These are phyloP conservation scores for Ilyonectria mors-panacis DNA, from an alignment of 2,329 filamentous ascomycete genomes.

Conservation along the genomic window DNA sequence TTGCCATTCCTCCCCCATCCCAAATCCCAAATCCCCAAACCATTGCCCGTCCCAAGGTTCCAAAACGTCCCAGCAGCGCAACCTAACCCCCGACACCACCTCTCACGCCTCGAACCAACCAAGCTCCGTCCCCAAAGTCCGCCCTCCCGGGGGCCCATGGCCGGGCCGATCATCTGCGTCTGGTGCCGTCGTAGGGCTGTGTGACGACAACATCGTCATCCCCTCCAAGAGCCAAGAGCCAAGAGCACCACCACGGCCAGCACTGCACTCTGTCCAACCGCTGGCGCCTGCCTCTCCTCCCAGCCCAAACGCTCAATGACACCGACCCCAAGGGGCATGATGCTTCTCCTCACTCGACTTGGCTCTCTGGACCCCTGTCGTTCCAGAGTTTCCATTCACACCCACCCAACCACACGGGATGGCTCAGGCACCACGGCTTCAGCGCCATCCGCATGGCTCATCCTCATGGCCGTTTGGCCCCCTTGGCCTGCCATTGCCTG, in stretches of 20 bases:
- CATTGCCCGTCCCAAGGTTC: constrained; percentile 17
- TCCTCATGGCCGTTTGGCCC: background rate
- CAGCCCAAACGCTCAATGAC: constrained; percentile 14
- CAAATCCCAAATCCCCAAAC: background rate
- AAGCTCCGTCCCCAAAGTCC: constrained; percentile 36
- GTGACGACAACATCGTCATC: constrained; percentile 44
- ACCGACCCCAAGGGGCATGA: background rate
- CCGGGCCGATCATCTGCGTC: constrained; percentile 43
- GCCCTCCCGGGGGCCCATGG: constrained; percentile 37
- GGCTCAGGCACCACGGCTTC: constrained; percentile 27
- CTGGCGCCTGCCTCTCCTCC: background rate
- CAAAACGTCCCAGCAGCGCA: constrained; percentile 19
- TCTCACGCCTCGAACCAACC: constrained; percentile 32
- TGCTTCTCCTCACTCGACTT: background rate
- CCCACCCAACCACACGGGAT: constrained; percentile 29
- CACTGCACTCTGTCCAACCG: too few relatives aligned
- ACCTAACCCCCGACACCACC: constrained; percentile 15
- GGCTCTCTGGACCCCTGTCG: constrained; percentile 19
- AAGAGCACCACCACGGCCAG: too few relatives aligned
- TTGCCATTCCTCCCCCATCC: constrained; percentile 1
- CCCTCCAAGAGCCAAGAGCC: background rate
- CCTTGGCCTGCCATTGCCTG: background rate
- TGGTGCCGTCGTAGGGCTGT: constrained; percentile 50
- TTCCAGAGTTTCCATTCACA: constrained; percentile 20
- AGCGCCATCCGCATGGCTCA: constrained; percentile 25